phyloP scores from a whole-genome alignment of 768 basidiomycete species.

The Roridomyces roridus region DNA sequence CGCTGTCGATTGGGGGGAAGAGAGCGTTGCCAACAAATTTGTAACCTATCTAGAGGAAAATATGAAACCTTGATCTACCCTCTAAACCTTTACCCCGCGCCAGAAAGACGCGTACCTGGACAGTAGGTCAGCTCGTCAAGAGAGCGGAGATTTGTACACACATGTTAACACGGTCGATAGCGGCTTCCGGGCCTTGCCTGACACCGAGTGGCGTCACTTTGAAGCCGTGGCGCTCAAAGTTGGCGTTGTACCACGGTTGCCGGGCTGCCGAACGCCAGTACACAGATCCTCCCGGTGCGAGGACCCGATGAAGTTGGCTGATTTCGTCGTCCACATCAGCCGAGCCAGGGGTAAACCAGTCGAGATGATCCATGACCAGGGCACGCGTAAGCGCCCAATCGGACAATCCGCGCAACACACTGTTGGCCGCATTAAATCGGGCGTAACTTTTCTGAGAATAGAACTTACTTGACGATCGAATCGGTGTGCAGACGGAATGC shows the following conservation, averaged over 20 bases:
- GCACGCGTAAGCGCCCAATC: slow-evolving; percentile 60
- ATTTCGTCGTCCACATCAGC: slow-evolving; percentile 59
- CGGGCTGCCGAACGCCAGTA: slow-evolving; percentile 72
- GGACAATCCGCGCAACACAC: slow-evolving; percentile 40
- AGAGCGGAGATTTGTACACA: slow-evolving; percentile 33
- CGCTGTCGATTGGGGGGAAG: slow-evolving; percentile 76
- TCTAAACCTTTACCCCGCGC: slow-evolving; percentile 33
- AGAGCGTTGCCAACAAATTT: slow-evolving; percentile 74
- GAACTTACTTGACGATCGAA: slow-evolving; percentile 65
- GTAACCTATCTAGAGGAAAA: slow-evolving; percentile 75
- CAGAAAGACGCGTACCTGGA: slow-evolving; percentile 45
- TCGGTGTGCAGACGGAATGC: slow-evolving; percentile 77
- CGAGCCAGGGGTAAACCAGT: slow-evolving; percentile 59
- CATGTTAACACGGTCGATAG: slow-evolving; percentile 78
- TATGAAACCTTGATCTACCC: slow-evolving; percentile 47
- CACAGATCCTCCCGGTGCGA: slow-evolving; percentile 64
- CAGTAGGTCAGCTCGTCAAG: neutral
- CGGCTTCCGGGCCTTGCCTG: slow-evolving; percentile 50
- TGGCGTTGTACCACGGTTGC: slow-evolving; percentile 67
- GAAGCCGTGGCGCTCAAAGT: slow-evolving; percentile 62
- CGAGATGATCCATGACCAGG: slow-evolving; percentile 76
- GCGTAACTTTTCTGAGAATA: neutral
- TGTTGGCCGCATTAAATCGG: slow-evolving; percentile 10
- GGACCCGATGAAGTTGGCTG: slow-evolving; percentile 57
- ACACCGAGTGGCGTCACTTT: slow-evolving; percentile 56